Conservation (phyloP, 2,329 filamentous ascomycete species). For the Cercospora canescens region DNA sequence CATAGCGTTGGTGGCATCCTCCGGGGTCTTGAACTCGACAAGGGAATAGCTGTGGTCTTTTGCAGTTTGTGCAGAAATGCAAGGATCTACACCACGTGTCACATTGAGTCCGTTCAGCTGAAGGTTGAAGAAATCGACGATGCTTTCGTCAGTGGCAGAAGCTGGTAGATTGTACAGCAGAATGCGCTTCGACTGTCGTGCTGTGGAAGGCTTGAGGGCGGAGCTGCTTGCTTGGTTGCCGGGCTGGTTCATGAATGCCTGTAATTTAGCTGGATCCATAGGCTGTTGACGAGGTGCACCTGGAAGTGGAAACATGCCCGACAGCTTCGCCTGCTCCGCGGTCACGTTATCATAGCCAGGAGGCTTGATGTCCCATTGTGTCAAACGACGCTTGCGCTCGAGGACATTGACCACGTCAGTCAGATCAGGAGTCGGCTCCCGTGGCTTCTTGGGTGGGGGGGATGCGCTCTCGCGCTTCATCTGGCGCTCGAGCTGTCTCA, state of each 20-base stretch:
- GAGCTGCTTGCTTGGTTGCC: slow-evolving; percentile 68
- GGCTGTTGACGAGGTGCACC: slow-evolving; percentile 92
- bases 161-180: slow-evolving; percentile 80
- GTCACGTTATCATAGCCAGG: slow-evolving; percentile 98
- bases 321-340: slow-evolving; percentile 96
- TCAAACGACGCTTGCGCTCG: slow-evolving; percentile 86
- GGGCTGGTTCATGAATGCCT: slow-evolving; percentile 93
- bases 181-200: slow-evolving; percentile 89
- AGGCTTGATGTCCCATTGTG: slow-evolving; percentile 99
- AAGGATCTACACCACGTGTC: slow-evolving; percentile 79
- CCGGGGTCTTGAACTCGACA: slow-evolving; percentile 83
- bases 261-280: slow-evolving; percentile 90
- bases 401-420: slow-evolving; percentile 80
- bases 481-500: slow-evolving; percentile 37
- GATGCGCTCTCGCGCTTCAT: slow-evolving; percentile 68
- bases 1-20: slow-evolving; percentile 87
- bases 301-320: slow-evolving; percentile 96
- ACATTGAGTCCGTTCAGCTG: slow-evolving; percentile 97
- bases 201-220: slow-evolving; percentile 88
- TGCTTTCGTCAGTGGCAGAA: slow-evolving; percentile 69
- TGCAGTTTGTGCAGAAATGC: slow-evolving; percentile 78
- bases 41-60: slow-evolving; percentile 79
- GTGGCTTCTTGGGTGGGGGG: slow-evolving; percentile 81
- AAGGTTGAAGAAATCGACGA: slow-evolving; percentile 89
- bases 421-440: slow-evolving; percentile 93